phyloP scores from a whole-genome alignment of 2,329 filamentous ascomycete species.

The Hysterium pulicare region DNA sequence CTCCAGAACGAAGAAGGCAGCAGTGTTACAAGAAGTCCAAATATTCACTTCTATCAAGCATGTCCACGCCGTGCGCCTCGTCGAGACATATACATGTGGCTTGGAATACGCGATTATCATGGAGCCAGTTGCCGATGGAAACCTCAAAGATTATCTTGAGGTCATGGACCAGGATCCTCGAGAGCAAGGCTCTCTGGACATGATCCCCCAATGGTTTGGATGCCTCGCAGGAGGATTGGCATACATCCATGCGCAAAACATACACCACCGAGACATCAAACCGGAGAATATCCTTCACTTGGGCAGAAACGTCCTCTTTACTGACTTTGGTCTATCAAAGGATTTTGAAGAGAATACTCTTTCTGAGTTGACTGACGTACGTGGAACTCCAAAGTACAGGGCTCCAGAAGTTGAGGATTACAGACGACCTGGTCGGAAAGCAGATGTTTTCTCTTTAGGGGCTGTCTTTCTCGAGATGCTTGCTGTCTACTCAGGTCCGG shows the following conservation, averaged over 20 bases:
- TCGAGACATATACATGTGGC: background rate
- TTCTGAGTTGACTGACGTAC: background rate
- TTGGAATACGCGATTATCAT: slow-evolving; percentile 13
- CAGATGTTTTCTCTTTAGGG: slow-evolving; percentile 8
- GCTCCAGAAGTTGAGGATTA: slow-evolving; percentile 6
- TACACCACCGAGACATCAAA: slow-evolving; percentile 8
- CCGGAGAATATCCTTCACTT: slow-evolving; percentile 8
- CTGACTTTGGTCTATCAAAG: slow-evolving; percentile 7
- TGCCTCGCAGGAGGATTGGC: slow-evolving; percentile 3
- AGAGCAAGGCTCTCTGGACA: background rate
- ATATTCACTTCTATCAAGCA: background rate
- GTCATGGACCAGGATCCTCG: background rate
- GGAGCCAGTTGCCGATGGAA: slow-evolving; percentile 7
- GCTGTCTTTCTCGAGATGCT: slow-evolving; percentile 9
- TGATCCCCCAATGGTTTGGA: slow-evolving; percentile 3
- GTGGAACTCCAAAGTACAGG: slow-evolving; percentile 3
- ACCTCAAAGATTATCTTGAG: slow-evolving; percentile 2
- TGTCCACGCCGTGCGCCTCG: background rate
- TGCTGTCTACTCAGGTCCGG: background rate
- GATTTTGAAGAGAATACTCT: slow-evolving; percentile 1
- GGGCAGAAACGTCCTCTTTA: slow-evolving; percentile 7
- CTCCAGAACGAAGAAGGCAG: background rate
- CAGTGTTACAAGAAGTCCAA: background rate
- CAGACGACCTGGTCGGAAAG: background rate
- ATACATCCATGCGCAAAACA: slow-evolving; percentile 5